Evolutionary conservation across 345 rosid species (phyloP), one percentile per base, ranked within the genome.

Genomic region (Tarenaya hassleriana): DNA sequence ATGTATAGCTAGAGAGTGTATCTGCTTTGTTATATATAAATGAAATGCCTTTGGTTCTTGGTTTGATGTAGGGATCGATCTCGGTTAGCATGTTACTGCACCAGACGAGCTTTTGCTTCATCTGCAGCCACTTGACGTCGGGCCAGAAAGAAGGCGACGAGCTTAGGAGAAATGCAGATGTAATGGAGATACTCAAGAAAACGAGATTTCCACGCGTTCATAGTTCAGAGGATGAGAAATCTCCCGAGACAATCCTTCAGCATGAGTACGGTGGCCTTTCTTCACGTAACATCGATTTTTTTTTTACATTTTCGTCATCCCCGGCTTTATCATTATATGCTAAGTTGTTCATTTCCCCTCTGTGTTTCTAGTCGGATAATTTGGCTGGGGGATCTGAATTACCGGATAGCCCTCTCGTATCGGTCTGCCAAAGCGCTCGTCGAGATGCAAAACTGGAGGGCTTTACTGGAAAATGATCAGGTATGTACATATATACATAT

Each of bases 401-500:
- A 92, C 59, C 98, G 98, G 7, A 85, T 92, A 69, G 95, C 95
- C 8, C 70, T 92, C 41, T 78, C 97, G n/a, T 85, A 88, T 64
- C 98, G 98, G 50, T 77, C 95, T 50, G 98, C 98, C 7, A 92
- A 92, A 77, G 98, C 98, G 44, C 88, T 92, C 1, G 95, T 92
- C 52, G 94, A 92, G 80, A 92, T 92, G 99, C 99, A 86, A 66
- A 88, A 88, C 55, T 92, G 99, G 99, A 81, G 97, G 68, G 95
- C 95, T 47, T 64, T 92, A 59, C 72, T 92, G 56, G 83, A 88
- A 63, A 92, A 86, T 56, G 99, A 92, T 69, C 99, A 92, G 84
- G 98, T 75, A 82, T 24, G 41, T 47, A 20, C 34, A 16, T 47
- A 44, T 1, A 34, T 14, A 42, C 8, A 31, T 29, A 35, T 7